Base-by-base conservation (phyloP, 208 protist genomes). In the Trichomonas gallinae region DNA sequence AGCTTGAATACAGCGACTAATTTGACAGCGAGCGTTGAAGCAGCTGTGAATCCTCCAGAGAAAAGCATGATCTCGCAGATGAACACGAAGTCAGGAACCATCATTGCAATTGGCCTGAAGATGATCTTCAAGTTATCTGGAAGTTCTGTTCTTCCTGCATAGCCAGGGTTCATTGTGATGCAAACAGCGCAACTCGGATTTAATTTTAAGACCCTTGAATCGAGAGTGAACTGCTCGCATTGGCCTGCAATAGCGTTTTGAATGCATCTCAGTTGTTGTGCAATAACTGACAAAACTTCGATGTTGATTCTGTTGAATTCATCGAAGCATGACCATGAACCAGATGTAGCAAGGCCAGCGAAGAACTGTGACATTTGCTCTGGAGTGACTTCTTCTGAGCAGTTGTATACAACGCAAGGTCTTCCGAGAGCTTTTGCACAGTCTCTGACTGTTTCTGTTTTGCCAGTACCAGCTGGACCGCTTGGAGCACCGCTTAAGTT, bases 21-120 rank as follows among this genome's bases (percentile, higher is more conserved):
- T 98, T 99, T 99, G 89, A 98, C 97, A 38, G 99, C 98, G 89
- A 99, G 97, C 97, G 98, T 98, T 49, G 98, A 97, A 4, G 99
- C 99, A 96, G 99, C 98, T 26, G 97, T 98, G 98, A 99, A 99
- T 36, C 99, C 99, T 97, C 99, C 99, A 15, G 99, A 99, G 97
- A 99, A 99, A 72, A 99, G 98, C 45, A 98, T 98, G 96, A 99
- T 99, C 97, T 99, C 98, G 13, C 98, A 98, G 97, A 99, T 99
- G 98, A 99, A 98, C 58, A 98, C 98, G 97, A 99, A 99, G 97
- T 99, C 99, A 26, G 99, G 99, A 85, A 99, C 99, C 99, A 99
- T 99, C 98, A 98, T 99, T n/a, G 99, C 99, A 40, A 98, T 97
- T 36, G 97, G 97, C 45, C 97, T 96, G 96, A 98, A 98, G 4